Base-by-base conservation (phyloP, 2,329 filamentous ascomycete genomes). In the Chaetomiaceae sp. region DNA sequence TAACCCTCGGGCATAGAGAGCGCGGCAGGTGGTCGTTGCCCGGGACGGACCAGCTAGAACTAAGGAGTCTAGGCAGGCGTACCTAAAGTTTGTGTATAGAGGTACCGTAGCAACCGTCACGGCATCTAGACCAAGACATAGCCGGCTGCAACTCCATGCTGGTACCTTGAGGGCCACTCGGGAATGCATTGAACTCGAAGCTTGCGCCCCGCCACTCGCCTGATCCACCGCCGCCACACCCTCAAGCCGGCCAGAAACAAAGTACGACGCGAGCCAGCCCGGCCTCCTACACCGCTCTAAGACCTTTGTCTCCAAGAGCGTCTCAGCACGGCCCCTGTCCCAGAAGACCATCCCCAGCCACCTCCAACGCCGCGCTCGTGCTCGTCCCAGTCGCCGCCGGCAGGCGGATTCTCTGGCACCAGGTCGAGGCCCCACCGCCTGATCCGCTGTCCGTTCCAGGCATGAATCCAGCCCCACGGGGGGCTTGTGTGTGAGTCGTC, bases 211-310 rank as follows among this genome's bases (percentile, higher is more conserved):
- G 10, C 10, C 2, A 10, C 10, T 27, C 25, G 6, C 6, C 25
- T 27, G 25, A 6, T 27, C 25, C 6, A 27, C 6, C 25, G 10
- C 25, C 25, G 25, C 25, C 25, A 27, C 25, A 27, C 25, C 10
- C 2, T 27, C 25, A 27, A 27, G 6, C 25, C 10, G 25, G 25
- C 25, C 25, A 27, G 21, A 41, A 41, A 25, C 21, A 14, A 13
- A 23, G 44, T 46, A 39, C 14, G n/a, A 10, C 34, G 8, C 20
- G 39, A 49, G 47, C 47, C 47, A 49, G 39, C 47, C 47, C 3
- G 31, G 13, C 6, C 13, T n/a, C n/a, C n/a, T 14, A n/a, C 47
- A 49, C 5, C 39, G 23, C 23, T 38, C 39, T n/a, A 49, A 31
- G 31, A 19, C 31, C 40, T 43, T 39, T 3, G 39, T 12, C 23